Conservation (phyloP, 164 flowering plant genomes). For the Paratinospora sagittata region DNA sequence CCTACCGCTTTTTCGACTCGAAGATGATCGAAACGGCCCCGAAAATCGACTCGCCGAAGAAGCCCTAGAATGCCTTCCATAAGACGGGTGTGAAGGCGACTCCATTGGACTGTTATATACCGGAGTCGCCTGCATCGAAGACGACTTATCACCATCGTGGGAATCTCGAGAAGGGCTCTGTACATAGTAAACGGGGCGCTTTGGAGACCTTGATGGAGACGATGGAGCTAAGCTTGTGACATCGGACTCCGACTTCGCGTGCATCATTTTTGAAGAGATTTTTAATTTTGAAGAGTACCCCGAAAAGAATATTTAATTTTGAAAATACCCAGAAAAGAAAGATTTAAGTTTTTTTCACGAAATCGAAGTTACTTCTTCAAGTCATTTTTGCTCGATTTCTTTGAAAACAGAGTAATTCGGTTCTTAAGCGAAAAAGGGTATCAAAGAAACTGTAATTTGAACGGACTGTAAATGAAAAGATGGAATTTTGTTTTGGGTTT, state of each 20-base stretch:
- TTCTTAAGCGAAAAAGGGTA: too few relatives aligned
- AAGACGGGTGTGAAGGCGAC: slow-evolving; percentile 92
- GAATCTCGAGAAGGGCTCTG: slow-evolving; percentile 97
- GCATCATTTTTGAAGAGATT: slow-evolving; percentile 39
- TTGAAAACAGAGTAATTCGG: too few relatives aligned
- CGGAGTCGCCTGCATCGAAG: slow-evolving; percentile 86
- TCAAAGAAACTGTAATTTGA: too few relatives aligned
- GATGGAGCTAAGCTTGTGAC: slow-evolving; percentile 85
- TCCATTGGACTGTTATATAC: slow-evolving; percentile 78
- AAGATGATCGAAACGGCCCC: slow-evolving; percentile 78
- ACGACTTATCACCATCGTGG: slow-evolving; percentile 94
- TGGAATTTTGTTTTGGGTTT: too few relatives aligned
- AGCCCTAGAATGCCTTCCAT: slow-evolving; percentile 80
- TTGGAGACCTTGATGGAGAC: slow-evolving; percentile 90
- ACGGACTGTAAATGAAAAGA: too few relatives aligned
- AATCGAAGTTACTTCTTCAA: background rate
- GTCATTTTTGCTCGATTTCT: background rate
- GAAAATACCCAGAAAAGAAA: too few relatives aligned
- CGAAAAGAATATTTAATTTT: too few relatives aligned
- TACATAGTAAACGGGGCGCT: slow-evolving; percentile 71
- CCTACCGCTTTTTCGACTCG: slow-evolving; percentile 55
- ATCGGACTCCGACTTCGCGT: slow-evolving; percentile 88
- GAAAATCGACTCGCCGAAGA: slow-evolving; percentile 92
- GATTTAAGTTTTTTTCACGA: too few relatives aligned
- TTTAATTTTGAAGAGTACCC: too few relatives aligned